A percentile compares a stretch with the other conserved stretches of the same genome.
phyloP scores from a whole-genome alignment of 495 filamentous ascomycete genomes.

The Astrocystis sublimbata region DNA sequence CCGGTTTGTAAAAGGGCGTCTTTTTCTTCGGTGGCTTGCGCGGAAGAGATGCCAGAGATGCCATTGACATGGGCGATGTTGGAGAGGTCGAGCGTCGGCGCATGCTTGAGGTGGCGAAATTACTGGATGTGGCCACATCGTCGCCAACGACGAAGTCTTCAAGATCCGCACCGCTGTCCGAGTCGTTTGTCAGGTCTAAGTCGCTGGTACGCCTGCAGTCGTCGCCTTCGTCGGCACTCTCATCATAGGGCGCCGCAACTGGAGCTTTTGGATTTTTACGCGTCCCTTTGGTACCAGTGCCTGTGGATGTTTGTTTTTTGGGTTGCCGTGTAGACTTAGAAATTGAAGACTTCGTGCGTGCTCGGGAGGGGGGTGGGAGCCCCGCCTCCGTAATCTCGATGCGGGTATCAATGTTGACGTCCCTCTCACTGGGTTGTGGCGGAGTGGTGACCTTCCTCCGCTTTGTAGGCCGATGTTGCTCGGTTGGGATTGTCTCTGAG shows the following conservation, averaged over 20 bases:
- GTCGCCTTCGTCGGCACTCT: slow-evolving; percentile 48
- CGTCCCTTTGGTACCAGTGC: slow-evolving; percentile 7
- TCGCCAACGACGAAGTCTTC: slow-evolving; percentile 48
- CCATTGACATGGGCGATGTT: slow-evolving; percentile 24
- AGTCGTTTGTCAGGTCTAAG: slow-evolving; percentile 45
- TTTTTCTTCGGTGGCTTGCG: slow-evolving; percentile 12
- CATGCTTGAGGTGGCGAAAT: slow-evolving; percentile 23
- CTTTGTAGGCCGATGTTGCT: slow-evolving; percentile 22
- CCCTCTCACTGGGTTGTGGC: not conserved
- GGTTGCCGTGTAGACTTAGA: slow-evolving; percentile 9
- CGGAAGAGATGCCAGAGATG: slow-evolving; percentile 19
- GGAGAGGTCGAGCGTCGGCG: slow-evolving; percentile 32
- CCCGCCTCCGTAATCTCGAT: slow-evolving; percentile 24
- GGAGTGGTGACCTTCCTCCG: slow-evolving; percentile 23
- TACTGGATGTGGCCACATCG: slow-evolving; percentile 42
- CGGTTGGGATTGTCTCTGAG: slow-evolving; percentile 17
- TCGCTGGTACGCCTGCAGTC: slow-evolving; percentile 52
- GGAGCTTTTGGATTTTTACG: slow-evolving; percentile 17
- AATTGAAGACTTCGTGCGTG: slow-evolving; percentile 21
- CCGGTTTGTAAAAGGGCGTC: slow-evolving; percentile 37
- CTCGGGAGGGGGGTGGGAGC: slow-evolving; percentile 21
- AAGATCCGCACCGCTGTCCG: slow-evolving; percentile 48
- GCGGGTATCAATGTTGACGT: slow-evolving; percentile 16
- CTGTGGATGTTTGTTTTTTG: slow-evolving; percentile 14
- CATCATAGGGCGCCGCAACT: slow-evolving; percentile 28